Conservation (phyloP, 331 rosid species). For the Rhamnella rubrinervis region DNA sequence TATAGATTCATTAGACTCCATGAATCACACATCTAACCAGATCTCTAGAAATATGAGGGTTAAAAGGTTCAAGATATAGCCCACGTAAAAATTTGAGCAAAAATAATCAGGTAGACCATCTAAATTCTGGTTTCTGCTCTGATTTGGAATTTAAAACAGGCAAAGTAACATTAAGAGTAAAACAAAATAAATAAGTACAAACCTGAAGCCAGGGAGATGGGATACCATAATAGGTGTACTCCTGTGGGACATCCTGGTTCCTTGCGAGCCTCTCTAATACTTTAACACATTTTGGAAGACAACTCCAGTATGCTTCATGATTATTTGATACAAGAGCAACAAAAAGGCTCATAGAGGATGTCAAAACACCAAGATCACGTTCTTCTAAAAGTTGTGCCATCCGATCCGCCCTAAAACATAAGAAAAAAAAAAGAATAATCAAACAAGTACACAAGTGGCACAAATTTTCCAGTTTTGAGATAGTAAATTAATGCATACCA, state of each 20-base stretch:
- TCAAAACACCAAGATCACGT: constrained; percentile 97
- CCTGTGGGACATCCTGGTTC: constrained; percentile 97
- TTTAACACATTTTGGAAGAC: constrained; percentile 97
- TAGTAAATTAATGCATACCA: constrained; percentile 60
- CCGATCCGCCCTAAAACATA: constrained; percentile 86
- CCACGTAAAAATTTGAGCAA: background rate
- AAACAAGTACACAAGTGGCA: constrained; percentile 25
- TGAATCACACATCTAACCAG: background rate
- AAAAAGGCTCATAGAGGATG: constrained; percentile 98
- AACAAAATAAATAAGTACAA: constrained; percentile 28
- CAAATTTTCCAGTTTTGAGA: constrained; percentile 15
- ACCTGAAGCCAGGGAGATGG: constrained; percentile 99
- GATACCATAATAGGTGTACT: constrained; percentile 97
- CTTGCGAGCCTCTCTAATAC: constrained; percentile 92
- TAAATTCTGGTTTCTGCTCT: background rate
- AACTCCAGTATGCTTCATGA: constrained; percentile 92
- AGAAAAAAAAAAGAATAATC: constrained; percentile 10
- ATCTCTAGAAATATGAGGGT: background rate
- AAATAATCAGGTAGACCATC: background rate
- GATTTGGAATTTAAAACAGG: constrained; percentile 12
- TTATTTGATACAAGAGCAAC: constrained; percentile 91
- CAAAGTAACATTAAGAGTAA: constrained; percentile 7
- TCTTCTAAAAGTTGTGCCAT: constrained; percentile 99
- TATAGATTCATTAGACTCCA: background rate
- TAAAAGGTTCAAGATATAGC: background rate